phyloP scores from a whole-genome alignment of 192 early-diverging fungal species.

The Phlyctochytrium planicorne region DNA sequence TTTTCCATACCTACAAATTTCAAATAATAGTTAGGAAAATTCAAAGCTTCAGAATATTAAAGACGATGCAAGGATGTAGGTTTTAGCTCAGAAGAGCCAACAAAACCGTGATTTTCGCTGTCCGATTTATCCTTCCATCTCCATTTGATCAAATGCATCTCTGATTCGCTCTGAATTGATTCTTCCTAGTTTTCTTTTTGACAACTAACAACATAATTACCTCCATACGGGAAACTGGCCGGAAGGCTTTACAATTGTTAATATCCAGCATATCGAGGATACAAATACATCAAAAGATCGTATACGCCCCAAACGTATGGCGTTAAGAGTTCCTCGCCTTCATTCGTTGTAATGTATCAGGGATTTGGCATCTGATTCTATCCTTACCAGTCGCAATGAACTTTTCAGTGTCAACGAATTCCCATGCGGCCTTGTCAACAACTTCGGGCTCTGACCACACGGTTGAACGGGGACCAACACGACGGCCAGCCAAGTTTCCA shows the following conservation, averaged over 20 bases:
- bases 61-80: too few species aligned
- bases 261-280: too few species aligned
- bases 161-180: too few species aligned
- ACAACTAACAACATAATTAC: neutral
- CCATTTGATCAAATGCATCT: too few species aligned
- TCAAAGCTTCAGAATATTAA: too few species aligned
- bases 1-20: slow-evolving; percentile 98
- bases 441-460: slow-evolving; percentile 97
- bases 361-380: neutral
- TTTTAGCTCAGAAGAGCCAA: too few species aligned
- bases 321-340: slow-evolving; percentile 64
- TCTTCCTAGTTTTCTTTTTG: too few species aligned
- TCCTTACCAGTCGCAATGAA: slow-evolving; percentile 46
- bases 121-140: too few species aligned
- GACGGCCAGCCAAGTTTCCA: slow-evolving; percentile 77
- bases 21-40: too few species aligned
- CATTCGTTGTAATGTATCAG: too few species aligned
- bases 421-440: slow-evolving; percentile 87
- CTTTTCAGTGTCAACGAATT: slow-evolving; percentile 72
- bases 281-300: slow-evolving; percentile 73
- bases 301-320: slow-evolving; percentile 97
- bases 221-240: slow-evolving; percentile 76
- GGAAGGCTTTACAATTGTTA: slow-evolving; percentile 57
- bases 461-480: slow-evolving; percentile 87
- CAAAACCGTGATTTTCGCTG: too few species aligned